Evolutionary conservation across 805 yeast genomes (phyloP).

Genomic region (Aciculoconidium aculeatum): DNA sequence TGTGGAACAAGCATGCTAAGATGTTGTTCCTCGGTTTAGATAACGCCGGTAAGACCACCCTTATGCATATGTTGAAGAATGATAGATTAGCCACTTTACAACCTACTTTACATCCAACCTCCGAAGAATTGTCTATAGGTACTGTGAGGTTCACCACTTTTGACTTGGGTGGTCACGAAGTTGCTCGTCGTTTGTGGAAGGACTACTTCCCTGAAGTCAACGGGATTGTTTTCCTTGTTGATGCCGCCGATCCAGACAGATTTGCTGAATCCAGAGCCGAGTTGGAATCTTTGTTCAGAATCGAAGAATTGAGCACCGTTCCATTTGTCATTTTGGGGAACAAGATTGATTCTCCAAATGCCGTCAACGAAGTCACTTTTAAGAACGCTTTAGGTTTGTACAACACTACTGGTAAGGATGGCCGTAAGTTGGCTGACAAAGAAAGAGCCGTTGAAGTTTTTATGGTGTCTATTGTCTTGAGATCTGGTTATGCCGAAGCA

Average conservation of each 20-base stretch:
- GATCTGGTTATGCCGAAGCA: slow-evolving; percentile 98
- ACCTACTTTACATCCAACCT: slow-evolving; percentile 98
- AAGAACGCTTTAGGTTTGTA: slow-evolving; percentile 84
- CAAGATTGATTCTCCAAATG: slow-evolving; percentile 91
- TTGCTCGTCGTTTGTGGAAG: slow-evolving; percentile 99
- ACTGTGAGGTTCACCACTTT: slow-evolving; percentile 95
- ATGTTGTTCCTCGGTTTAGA: slow-evolving; percentile 42
- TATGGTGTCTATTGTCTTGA: slow-evolving; percentile 98
- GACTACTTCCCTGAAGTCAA: slow-evolving; percentile 99
- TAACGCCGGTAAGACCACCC: slow-evolving; percentile 40
- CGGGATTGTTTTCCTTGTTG: slow-evolving; percentile 94
- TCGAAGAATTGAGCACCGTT: slow-evolving; percentile 83
- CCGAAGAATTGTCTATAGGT: slow-evolving; percentile 96
- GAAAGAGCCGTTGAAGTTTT: slow-evolving; percentile 91
- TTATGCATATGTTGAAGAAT: slow-evolving; percentile 53
- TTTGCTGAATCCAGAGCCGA: slow-evolving; percentile 93
- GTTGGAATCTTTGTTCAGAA: slow-evolving; percentile 85
- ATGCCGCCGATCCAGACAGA: slow-evolving; percentile 95
- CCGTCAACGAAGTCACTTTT: slow-evolving; percentile 91
- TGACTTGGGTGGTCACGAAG: slow-evolving; percentile 97
- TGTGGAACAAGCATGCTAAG: slow-evolving; percentile 46
- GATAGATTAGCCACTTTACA: slow-evolving; percentile 97
- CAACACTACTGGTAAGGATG: slow-evolving; percentile 81
- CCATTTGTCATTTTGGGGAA: slow-evolving; percentile 95
- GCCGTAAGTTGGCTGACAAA: slow-evolving; percentile 60